These are phyloP conservation scores for Serendipita vermifera DNA, from an alignment of 768 basidiomycete species.

Conservation along the genomic window DNA sequence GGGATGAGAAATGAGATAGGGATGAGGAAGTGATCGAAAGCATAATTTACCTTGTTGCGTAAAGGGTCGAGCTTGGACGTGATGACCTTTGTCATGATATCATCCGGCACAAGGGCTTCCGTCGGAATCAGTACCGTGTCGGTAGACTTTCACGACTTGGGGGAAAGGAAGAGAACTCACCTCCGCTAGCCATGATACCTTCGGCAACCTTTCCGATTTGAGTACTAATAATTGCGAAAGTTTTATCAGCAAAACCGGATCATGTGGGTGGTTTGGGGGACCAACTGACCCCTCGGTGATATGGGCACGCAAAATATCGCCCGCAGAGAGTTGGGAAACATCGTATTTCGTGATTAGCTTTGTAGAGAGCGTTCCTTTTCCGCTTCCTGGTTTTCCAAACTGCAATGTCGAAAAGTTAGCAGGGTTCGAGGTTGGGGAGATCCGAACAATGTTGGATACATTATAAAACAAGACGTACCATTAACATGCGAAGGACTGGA, in stretches of 20 bases:
- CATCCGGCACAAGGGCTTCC: slow-evolving; percentile 51
- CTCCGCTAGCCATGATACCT: slow-evolving; percentile 65
- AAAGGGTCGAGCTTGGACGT: slow-evolving; percentile 55
- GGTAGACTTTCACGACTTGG: too few species aligned
- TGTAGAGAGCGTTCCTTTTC: slow-evolving; percentile 64
- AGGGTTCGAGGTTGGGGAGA: background rate
- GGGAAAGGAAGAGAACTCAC: slow-evolving; percentile 15
- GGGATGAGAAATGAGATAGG: background rate
- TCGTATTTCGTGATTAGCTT: slow-evolving; percentile 71
- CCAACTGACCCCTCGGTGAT: slow-evolving; percentile 47
- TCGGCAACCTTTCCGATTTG: slow-evolving; percentile 63
- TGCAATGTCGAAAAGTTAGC: background rate
- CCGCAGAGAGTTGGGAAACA: slow-evolving; percentile 63
- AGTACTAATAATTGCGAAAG: slow-evolving; percentile 31
- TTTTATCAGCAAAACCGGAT: background rate
- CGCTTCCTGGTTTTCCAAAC: slow-evolving; percentile 18
- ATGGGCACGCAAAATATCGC: slow-evolving; percentile 75
- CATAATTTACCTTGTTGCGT: slow-evolving; percentile 44
- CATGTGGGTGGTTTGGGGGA: background rate
- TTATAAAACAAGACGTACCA: background rate
- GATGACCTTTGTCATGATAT: slow-evolving; percentile 65
- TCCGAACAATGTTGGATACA: background rate
- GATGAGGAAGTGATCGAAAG: background rate
- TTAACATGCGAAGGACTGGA: slow-evolving; percentile 5
- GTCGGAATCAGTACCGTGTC: background rate